Evolutionary conservation across 1,139 yeast genomes (phyloP).

Genomic region (Debaryomycetaceae sp.): DNA sequence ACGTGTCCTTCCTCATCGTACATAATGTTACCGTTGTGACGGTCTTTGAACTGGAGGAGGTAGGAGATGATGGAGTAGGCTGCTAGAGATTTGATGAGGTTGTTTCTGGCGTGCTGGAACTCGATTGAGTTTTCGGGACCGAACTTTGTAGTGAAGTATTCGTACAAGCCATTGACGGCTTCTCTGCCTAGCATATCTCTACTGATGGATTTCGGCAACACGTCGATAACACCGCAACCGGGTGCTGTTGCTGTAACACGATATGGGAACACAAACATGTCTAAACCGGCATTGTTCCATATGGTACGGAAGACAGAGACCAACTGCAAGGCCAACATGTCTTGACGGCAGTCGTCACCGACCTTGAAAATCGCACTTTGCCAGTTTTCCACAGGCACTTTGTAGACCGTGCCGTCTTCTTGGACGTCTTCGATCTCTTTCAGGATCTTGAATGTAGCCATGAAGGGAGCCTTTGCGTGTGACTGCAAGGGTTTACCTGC

Average conservation of each 20-base stretch:
- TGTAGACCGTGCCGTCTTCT: conserved; percentile 39
- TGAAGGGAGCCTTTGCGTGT: conserved; percentile 97
- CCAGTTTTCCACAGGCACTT: conserved; percentile 57
- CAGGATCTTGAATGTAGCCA: conserved; percentile 90
- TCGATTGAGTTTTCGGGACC: conserved; percentile 91
- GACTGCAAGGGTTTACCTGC: conserved; percentile 97
- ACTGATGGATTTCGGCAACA: conserved; percentile 88
- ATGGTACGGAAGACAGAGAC: conserved; percentile 89
- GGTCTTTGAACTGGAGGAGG: conserved; percentile 89
- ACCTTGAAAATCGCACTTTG: conserved; percentile 97
- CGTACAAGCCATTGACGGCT: conserved; percentile 95
- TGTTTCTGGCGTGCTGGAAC: conserved; percentile 87
- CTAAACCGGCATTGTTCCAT: conserved; percentile 85
- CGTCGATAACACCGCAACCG: conserved; percentile 98
- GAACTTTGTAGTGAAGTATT: conserved; percentile 86
- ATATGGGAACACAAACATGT: conserved; percentile 87
- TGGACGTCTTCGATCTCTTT: conserved; percentile 48
- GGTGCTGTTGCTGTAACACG: conserved; percentile 98
- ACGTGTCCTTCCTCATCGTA: conserved; percentile 94
- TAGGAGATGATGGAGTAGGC: conserved; percentile 94
- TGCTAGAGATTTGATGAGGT: conserved; percentile 90
- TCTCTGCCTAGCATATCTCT: conserved; percentile 99
- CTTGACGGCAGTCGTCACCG: conserved; percentile 99
- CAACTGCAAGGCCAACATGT: conserved; percentile 88
- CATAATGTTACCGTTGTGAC: conserved; percentile 99